These are phyloP conservation scores for Helotiales sp. DNA, from an alignment of 2,329 filamentous ascomycete genomes.

Conservation along the genomic window DNA sequence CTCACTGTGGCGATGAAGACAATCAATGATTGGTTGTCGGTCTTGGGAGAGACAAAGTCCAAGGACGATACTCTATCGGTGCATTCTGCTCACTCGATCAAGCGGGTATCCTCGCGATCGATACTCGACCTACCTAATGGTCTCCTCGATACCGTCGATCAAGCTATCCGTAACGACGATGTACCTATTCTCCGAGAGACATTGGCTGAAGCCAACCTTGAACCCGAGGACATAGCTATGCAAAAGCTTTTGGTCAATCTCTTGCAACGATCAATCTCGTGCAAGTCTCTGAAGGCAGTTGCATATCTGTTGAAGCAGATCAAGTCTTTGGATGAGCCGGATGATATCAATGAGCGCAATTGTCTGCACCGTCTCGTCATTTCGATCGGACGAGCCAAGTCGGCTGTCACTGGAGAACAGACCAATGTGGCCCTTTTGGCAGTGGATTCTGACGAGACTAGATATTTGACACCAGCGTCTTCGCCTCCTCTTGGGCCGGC, in stretches of 20 bases:
- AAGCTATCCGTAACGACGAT: slow-evolving; percentile 70
- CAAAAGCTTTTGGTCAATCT: slow-evolving; percentile 77
- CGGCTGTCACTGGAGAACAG: slow-evolving; percentile 38
- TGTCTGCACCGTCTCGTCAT: slow-evolving; percentile 92
- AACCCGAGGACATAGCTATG: slow-evolving; percentile 51
- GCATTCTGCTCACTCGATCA: slow-evolving; percentile 68
- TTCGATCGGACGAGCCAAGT: slow-evolving; percentile 76
- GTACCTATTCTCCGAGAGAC: slow-evolving; percentile 54
- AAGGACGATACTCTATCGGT: slow-evolving; percentile 73
- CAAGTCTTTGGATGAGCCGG: slow-evolving; percentile 75
- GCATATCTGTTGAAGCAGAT: slow-evolving; percentile 68
- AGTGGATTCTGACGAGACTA: slow-evolving; percentile 44
- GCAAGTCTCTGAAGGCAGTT: slow-evolving; percentile 68
- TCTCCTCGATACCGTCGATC: slow-evolving; percentile 70
- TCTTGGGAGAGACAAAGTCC: slow-evolving; percentile 75
- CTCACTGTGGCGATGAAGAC: slow-evolving; percentile 58
- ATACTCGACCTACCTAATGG: slow-evolving; percentile 70
- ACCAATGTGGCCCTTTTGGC: slow-evolving; percentile 40
- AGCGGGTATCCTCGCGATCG: slow-evolving; percentile 73
- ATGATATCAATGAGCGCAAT: slow-evolving; percentile 93
- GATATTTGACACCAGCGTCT: slow-evolving; percentile 77
- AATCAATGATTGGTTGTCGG: slow-evolving; percentile 91
- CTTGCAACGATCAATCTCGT: slow-evolving; percentile 74
- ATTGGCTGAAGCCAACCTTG: slow-evolving; percentile 57
- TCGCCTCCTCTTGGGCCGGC: slow-evolving; percentile 63